Conservation (phyloP, 495 filamentous ascomycete genomes). For the Thermothielavioides terrestris region DNA sequence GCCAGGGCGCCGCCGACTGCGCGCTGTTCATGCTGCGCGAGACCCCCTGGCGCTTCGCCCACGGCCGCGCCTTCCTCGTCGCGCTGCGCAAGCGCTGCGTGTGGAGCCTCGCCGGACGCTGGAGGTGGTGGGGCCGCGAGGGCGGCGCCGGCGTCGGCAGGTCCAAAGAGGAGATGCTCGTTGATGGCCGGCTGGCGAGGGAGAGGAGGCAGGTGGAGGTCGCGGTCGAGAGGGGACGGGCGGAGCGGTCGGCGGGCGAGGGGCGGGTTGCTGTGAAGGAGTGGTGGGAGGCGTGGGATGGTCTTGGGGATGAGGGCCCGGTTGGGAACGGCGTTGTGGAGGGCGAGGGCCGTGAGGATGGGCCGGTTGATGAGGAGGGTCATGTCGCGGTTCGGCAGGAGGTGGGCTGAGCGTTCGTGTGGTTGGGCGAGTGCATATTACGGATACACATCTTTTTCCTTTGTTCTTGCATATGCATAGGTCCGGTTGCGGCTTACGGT, state of each 20-base stretch:
- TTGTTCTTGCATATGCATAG: not conserved
- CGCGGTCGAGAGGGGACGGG: not conserved
- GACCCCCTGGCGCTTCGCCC: constrained; percentile 58
- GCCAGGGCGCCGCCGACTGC: constrained; percentile 59
- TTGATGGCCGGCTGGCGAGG: constrained; percentile 37
- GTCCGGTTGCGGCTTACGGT: not conserved
- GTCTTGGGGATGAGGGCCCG: constrained; percentile 5
- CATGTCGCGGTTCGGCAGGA: not conserved
- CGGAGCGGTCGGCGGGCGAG: not conserved
- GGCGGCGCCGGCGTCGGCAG: constrained; percentile 20
- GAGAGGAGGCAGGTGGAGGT: constrained; percentile 11
- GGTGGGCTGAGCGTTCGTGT: not conserved
- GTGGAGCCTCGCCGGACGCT: constrained; percentile 1
- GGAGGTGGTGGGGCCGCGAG: not conserved
- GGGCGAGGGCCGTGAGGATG: not conserved
- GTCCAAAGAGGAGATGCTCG: constrained; percentile 38
- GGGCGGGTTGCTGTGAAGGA: constrained; percentile 13
- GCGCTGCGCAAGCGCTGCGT: constrained; percentile 15
- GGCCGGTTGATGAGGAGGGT: not conserved
- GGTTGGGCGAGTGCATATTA: not conserved
- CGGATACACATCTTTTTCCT: not conserved
- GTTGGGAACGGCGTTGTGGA: not conserved
- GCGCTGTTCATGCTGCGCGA: constrained; percentile 57
- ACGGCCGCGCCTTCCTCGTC: constrained; percentile 34
- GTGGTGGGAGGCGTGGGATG: not conserved